Percentiles rank a stretch among this genome's conserved stretches.
Conservation (phyloP, 2,329 filamentous ascomycete genomes). For the Fusarium sambucinum region DNA sequence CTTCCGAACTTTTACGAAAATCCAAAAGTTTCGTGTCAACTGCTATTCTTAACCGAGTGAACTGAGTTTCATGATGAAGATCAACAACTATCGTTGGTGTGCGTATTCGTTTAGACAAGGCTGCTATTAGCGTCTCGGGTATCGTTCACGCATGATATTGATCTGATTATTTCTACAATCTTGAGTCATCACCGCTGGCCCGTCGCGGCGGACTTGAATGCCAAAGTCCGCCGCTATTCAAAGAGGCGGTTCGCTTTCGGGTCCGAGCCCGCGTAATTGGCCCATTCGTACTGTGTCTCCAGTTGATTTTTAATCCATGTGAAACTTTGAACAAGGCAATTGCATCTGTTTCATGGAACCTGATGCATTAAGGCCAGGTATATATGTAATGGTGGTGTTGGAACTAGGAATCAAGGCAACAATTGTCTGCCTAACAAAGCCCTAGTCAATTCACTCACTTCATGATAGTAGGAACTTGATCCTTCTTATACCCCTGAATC, state of each 20-base stretch:
- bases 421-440: constrained; percentile 8
- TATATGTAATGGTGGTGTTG: neutral
- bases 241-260: constrained; percentile 25
- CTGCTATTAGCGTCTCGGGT: constrained; percentile 2
- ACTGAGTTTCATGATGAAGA: neutral
- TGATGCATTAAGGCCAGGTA: constrained; percentile 12
- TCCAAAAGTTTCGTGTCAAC: neutral
- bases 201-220: constrained; percentile 28
- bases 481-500: constrained; percentile 3
- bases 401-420: neutral
- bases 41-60: neutral
- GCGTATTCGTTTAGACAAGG: constrained; percentile 1
- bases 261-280: constrained; percentile 25
- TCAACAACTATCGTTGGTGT: neutral
- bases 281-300: constrained; percentile 17
- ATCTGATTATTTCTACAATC: neutral
- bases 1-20: constrained; percentile 31
- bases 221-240: constrained; percentile 35
- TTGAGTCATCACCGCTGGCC: constrained; percentile 12
- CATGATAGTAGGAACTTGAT: neutral
- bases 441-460: neutral
- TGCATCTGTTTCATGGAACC: neutral
- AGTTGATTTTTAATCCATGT: constrained; percentile 6
- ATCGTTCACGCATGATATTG: neutral
- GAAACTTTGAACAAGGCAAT: constrained; percentile 12